A percentile compares a stretch with the other conserved stretches of the same genome.
phyloP scores from a whole-genome alignment of 2,329 filamentous ascomycete genomes.

The Nigrospora osmanthi region DNA sequence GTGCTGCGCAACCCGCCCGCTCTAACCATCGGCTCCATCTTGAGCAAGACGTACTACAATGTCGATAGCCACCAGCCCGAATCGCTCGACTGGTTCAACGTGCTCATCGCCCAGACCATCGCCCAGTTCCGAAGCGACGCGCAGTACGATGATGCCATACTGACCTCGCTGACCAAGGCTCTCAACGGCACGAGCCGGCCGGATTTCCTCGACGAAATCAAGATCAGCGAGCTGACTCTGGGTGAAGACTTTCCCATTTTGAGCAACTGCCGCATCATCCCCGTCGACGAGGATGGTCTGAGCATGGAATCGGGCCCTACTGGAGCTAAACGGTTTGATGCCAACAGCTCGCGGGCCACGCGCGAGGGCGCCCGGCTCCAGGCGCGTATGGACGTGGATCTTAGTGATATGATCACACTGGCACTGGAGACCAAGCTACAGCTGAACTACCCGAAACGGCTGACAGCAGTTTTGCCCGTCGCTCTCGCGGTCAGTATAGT shows the following conservation, averaged over 20 bases:
- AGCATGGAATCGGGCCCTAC: slow-evolving; percentile 34
- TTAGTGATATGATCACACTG: slow-evolving; percentile 92
- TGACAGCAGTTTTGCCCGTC: slow-evolving; percentile 84
- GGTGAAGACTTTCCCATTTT: slow-evolving; percentile 98
- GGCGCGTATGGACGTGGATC: slow-evolving; percentile 92
- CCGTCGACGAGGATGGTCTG: slow-evolving; percentile 73
- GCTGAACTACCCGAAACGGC: slow-evolving; percentile 87
- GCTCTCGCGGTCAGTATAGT: slow-evolving; percentile 88
- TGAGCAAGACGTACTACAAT: slow-evolving; percentile 97
- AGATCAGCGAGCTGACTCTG: slow-evolving; percentile 85
- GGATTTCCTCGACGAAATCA: slow-evolving; percentile 88
- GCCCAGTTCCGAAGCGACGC: slow-evolving; percentile 92
- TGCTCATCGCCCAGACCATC: slow-evolving; percentile 91
- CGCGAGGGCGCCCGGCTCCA: slow-evolving; percentile 71
- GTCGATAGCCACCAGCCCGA: slow-evolving; percentile 93
- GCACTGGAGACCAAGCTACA: slow-evolving; percentile 91
- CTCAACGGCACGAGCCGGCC: slow-evolving; percentile 84
- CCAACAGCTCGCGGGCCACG: slow-evolving; percentile 35
- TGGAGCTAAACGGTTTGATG: slow-evolving; percentile 41
- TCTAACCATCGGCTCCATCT: slow-evolving; percentile 85
- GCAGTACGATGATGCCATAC: slow-evolving; percentile 82
- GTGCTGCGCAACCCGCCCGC: slow-evolving; percentile 65
- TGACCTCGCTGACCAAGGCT: slow-evolving; percentile 74
- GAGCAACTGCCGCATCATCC: slow-evolving; percentile 94
- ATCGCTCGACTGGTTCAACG: slow-evolving; percentile 98